Evolutionary conservation across 2,329 filamentous ascomycete genomes (phyloP).

Genomic region (Coniochaeta ligniaria): DNA sequence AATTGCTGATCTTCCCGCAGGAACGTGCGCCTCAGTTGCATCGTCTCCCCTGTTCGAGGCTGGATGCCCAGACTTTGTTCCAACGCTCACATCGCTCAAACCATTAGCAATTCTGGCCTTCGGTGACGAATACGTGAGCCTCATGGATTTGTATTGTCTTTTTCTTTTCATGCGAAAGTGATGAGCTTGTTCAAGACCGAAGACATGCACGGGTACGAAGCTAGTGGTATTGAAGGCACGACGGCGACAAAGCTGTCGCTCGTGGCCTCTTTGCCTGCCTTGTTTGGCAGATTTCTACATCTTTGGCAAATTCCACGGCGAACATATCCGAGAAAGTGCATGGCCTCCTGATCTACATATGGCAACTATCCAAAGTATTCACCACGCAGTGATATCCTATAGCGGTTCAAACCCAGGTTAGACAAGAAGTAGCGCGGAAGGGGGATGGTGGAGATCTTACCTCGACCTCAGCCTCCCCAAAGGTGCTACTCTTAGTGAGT

Average conservation of each 20-base stretch:
- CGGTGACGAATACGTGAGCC: neutral
- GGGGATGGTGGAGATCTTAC: slow-evolving; percentile 89
- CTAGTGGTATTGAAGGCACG: neutral
- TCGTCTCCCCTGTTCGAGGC: neutral
- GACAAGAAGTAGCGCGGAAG: neutral
- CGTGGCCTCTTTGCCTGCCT: neutral
- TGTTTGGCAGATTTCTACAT: neutral
- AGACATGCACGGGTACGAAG: neutral
- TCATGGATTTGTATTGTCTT: neutral
- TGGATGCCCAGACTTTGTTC: neutral
- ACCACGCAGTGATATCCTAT: slow-evolving; percentile 1
- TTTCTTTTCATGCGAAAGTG: neutral
- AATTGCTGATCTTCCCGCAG: neutral
- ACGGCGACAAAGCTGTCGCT: neutral
- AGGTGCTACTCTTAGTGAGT: slow-evolving; percentile 80
- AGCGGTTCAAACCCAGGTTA: neutral
- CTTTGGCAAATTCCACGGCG: neutral
- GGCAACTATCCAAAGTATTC: neutral
- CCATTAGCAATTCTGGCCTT: neutral
- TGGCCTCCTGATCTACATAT: neutral
- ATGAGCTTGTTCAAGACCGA: neutral
- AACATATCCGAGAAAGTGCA: neutral
- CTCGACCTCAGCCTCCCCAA: slow-evolving; percentile 91
- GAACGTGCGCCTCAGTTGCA: neutral
- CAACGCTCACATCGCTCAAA: neutral